phyloP scores from a whole-genome alignment of 2,329 filamentous ascomycete genomes.

The Lasiodiplodia hormozganensis region DNA sequence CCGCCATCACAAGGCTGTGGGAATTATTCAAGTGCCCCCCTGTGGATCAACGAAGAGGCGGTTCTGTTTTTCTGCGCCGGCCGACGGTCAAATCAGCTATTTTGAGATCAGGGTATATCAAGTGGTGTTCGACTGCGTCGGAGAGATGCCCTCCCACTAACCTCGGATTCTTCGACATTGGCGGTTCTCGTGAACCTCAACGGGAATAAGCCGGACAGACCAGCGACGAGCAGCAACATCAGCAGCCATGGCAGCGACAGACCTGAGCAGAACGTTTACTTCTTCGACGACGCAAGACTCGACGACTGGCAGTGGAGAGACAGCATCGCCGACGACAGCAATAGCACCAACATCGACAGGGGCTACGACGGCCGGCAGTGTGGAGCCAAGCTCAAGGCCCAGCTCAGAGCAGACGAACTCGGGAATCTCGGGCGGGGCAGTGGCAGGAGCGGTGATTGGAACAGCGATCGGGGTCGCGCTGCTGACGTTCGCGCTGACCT shows the following conservation, averaged over 20 bases:
- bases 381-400: not conserved
- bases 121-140: not conserved
- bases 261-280: not conserved
- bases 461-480: conserved; percentile 37
- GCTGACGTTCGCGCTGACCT: conserved; percentile 40
- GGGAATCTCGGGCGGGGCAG: conserved; percentile 1
- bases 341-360: not conserved
- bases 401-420: not conserved
- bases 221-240: not conserved
- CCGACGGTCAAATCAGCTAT: not conserved
- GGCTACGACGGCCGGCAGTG: not conserved
- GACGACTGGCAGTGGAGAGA: not conserved
- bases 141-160: not conserved
- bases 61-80: not conserved
- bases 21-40: not conserved
- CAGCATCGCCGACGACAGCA: not conserved
- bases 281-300: not conserved
- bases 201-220: not conserved
- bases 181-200: not conserved
- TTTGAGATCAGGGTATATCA: not conserved
- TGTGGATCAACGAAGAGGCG: not conserved
- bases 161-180: not conserved
- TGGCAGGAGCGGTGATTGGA: conserved; percentile 33
- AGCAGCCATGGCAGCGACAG: not conserved
- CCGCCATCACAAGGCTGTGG: not conserved